Percentiles rank a stretch among this genome's conserved stretches.
Evolutionary conservation across 495 filamentous ascomycete genomes (phyloP).

Genomic region (Trichoderma virens): DNA sequence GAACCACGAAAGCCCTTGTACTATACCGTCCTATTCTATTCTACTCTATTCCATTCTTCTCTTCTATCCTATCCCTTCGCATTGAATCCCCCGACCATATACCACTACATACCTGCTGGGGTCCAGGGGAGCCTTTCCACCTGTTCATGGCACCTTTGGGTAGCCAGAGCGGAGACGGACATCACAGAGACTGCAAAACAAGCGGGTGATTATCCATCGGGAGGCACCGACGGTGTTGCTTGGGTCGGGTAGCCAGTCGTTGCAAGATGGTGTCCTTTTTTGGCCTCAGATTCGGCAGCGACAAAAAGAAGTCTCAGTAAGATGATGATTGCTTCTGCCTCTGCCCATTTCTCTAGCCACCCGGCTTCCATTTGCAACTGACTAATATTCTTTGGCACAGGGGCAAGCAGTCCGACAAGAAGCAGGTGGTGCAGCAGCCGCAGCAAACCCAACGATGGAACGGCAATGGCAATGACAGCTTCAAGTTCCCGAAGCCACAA

Average conservation of each 20-base stretch:
- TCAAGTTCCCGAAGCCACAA: conserved; percentile 1
- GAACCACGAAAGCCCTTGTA: background rate
- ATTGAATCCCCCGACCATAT: no score
- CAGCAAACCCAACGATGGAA: background rate
- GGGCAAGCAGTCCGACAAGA: conserved; percentile 9
- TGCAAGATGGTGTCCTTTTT: conserved; percentile 43
- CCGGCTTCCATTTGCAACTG: background rate
- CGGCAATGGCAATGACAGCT: background rate
- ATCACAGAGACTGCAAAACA: background rate
- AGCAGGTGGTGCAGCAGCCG: background rate
- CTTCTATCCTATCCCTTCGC: no score
- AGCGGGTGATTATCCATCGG: background rate
- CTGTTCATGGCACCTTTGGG: conserved; percentile 2
- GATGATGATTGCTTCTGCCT: conserved; percentile 10
- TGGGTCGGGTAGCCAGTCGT: background rate
- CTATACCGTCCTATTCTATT: background rate
- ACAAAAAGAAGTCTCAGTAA: conserved; percentile 40
- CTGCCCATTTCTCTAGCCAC: background rate
- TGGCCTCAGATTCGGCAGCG: conserved; percentile 38
- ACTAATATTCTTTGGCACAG: conserved; percentile 8
- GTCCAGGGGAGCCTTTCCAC: background rate
- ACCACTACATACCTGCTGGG: background rate
- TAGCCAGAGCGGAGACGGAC: background rate
- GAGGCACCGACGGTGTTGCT: background rate
- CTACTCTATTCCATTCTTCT: no score